A percentile compares a stretch with the other conserved stretches of the same genome.
Evolutionary conservation across 306 rosid species (phyloP).

Genomic region (Vigna trinervia): DNA sequence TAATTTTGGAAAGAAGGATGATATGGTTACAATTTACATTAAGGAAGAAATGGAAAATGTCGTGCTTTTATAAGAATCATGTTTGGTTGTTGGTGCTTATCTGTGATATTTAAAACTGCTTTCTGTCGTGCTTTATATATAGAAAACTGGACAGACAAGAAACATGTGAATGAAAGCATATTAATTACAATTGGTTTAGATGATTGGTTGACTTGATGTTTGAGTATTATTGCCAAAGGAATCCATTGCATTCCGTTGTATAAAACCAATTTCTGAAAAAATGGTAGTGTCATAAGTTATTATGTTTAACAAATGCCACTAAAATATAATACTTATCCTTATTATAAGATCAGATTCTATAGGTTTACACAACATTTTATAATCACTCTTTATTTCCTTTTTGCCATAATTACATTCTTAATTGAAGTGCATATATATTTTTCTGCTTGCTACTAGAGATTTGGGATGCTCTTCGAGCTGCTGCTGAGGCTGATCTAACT

Average conservation of each 20-base stretch:
- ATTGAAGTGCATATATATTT: slow-evolving; percentile 44
- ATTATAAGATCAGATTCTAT: slow-evolving; percentile 16
- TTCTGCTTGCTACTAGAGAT: slow-evolving; percentile 71
- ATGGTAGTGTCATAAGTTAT: neutral
- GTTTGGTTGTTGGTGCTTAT: slow-evolving; percentile 20
- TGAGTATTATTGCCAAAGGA: neutral
- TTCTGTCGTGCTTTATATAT: slow-evolving; percentile 13
- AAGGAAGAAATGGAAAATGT: slow-evolving; percentile 9
- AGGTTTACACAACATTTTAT: neutral
- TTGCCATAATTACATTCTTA: neutral
- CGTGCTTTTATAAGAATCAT: slow-evolving; percentile 20
- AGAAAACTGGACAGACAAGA: slow-evolving; percentile 15
- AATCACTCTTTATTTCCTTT: slow-evolving; percentile 30
- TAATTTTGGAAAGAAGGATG: slow-evolving; percentile 22
- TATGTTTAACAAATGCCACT: slow-evolving; percentile 24
- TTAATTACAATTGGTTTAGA: neutral
- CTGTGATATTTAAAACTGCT: too few species aligned
- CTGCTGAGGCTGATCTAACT: slow-evolving; percentile 88
- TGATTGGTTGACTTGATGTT: slow-evolving; percentile 18
- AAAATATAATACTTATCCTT: slow-evolving; percentile 6
- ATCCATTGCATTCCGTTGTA: slow-evolving; percentile 11
- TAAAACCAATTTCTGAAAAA: neutral
- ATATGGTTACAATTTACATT: neutral
- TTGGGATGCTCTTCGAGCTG: slow-evolving; percentile 99
- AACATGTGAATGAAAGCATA: slow-evolving; percentile 9